Conservation (phyloP, 164 flowering plant genomes). For the Vitis amurensis region DNA sequence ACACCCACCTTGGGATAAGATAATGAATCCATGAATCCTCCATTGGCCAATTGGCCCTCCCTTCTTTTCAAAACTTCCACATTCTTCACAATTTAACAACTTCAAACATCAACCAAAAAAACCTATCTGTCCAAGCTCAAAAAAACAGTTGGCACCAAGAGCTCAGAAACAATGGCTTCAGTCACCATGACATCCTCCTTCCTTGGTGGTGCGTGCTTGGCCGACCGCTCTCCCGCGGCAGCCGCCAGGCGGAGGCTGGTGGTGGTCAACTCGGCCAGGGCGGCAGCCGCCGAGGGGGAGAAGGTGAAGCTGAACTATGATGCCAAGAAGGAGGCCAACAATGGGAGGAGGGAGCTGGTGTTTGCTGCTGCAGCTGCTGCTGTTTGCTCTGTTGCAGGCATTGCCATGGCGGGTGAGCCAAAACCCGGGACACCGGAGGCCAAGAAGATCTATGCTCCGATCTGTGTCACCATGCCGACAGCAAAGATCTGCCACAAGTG, state of each 20-base stretch:
- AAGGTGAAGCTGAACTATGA: conserved; percentile 10
- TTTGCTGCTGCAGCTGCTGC: conserved; percentile 24
- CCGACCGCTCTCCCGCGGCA: conserved; percentile 3
- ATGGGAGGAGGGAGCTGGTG: conserved; percentile 27
- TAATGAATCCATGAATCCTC: not conserved
- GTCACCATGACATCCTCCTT: conserved; percentile 25
- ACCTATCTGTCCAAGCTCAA: not conserved
- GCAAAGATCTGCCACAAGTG: conserved; percentile 26
- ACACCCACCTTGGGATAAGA: conserved; percentile 10
- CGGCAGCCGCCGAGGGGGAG: not conserved
- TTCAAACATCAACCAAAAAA: not conserved
- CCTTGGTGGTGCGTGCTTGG: conserved; percentile 13
- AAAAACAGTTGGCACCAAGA: not conserved
- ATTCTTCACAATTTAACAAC: not conserved
- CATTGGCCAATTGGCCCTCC: conserved; percentile 3
- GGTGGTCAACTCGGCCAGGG: conserved; percentile 12
- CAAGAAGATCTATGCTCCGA: conserved; percentile 17
- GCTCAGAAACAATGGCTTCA: conserved; percentile 14
- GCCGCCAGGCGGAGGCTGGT: conserved; percentile 12
- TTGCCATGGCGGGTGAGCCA: conserved; percentile 23
- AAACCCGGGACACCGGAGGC: conserved; percentile 21
- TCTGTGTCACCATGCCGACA: conserved; percentile 30
- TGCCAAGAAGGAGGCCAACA: conserved; percentile 14
- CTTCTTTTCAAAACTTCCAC: not conserved
- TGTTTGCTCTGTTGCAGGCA: conserved; percentile 19